These are phyloP conservation scores for Melampsora occidentalis DNA, from an alignment of 1,284 basidiomycete species.

Conservation along the genomic window DNA sequence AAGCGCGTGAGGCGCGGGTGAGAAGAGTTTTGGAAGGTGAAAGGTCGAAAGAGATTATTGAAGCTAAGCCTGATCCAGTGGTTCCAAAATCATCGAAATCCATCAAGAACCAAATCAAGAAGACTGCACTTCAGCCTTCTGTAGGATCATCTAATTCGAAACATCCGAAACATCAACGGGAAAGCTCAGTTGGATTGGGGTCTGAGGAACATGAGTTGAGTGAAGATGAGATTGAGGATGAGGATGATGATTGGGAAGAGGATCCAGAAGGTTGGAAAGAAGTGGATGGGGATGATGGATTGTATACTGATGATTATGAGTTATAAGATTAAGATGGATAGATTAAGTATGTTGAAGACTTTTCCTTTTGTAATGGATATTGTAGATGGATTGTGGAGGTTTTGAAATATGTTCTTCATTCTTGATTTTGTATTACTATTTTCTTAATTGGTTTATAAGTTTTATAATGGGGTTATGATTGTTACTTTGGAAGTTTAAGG, in stretches of 20 bases:
- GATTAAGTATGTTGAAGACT: too few species aligned
- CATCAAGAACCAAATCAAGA: neutral
- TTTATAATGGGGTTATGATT: too few species aligned
- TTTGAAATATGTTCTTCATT: too few species aligned
- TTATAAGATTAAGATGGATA: too few species aligned
- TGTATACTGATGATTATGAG: neutral
- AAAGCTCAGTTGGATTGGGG: neutral
- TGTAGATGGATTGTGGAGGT: too few species aligned
- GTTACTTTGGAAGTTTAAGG: too few species aligned
- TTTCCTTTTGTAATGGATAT: too few species aligned
- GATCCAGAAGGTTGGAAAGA: slow-evolving; percentile 43
- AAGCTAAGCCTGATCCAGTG: neutral
- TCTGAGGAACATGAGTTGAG: neutral
- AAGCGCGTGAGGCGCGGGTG: slow-evolving; percentile 12
- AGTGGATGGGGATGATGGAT: slow-evolving; percentile 8
- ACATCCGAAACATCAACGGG: neutral
- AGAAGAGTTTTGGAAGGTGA: slow-evolving; percentile 31
- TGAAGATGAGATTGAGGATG: neutral
- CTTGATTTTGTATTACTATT: too few species aligned
- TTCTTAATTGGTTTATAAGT: too few species aligned
- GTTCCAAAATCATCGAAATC: neutral
- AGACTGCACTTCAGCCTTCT: too few species aligned
- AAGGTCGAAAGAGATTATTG: neutral
- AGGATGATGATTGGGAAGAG: slow-evolving; percentile 42
- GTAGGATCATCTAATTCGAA: too few species aligned